Evolutionary conservation across 805 yeast genomes (phyloP).

Genomic region (Pichia thaimueangensis): DNA sequence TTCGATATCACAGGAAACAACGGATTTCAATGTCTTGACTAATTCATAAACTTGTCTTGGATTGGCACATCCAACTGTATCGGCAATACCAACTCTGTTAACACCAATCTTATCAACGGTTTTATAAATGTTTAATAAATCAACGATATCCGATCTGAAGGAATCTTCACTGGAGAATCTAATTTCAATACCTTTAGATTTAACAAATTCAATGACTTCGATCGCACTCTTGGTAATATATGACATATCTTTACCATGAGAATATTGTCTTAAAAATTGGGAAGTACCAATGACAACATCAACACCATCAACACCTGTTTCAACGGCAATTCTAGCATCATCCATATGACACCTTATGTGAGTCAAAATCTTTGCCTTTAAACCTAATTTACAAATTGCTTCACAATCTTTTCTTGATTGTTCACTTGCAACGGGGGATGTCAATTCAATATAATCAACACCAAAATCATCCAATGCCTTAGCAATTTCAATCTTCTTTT

Average conservation of each 20-base stretch:
- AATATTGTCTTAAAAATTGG: conserved; percentile 85
- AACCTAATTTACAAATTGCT: conserved; percentile 95
- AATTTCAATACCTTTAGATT: conserved; percentile 93
- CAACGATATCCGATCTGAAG: conserved; percentile 94
- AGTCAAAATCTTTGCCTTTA: conserved; percentile 90
- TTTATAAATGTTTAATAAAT: conserved; percentile 87
- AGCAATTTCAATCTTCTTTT: conserved; percentile 94
- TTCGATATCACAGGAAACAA: conserved; percentile 94
- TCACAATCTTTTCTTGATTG: conserved; percentile 92
- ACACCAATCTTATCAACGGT: conserved; percentile 97
- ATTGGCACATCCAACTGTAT: conserved; percentile 98
- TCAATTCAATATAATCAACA: conserved; percentile 94
- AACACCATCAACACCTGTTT: conserved; percentile 98
- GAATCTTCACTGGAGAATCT: conserved; percentile 97
- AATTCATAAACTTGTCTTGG: conserved; percentile 98
- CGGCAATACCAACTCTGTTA: conserved; percentile 98
- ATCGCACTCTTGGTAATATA: conserved; percentile 93
- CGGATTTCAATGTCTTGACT: conserved; percentile 86
- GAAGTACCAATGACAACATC: conserved; percentile 98
- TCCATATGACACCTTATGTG: conserved; percentile 99
- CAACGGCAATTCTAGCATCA: conserved; percentile 95
- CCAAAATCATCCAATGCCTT: conserved; percentile 96
- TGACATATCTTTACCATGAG: conserved; percentile 98
- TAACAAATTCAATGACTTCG: conserved; percentile 95
- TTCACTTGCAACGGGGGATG: conserved; percentile 97